Conservation (phyloP, 23 red algal species). For the Agarophyton chilense region DNA sequence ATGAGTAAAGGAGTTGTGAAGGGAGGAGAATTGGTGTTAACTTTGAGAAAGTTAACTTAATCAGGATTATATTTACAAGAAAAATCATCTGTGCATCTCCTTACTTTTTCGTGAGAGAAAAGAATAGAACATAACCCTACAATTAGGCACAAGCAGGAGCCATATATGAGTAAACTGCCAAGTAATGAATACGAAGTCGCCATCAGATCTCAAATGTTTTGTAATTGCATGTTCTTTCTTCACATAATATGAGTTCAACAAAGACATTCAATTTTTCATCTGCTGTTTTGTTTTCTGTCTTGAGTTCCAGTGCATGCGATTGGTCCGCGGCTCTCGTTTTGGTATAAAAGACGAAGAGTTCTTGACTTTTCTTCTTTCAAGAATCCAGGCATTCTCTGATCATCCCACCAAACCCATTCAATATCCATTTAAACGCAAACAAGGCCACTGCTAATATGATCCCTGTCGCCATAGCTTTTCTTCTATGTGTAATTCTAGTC, state of each 20-base stretch:
- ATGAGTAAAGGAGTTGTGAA: neutral
- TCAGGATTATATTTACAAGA: neutral
- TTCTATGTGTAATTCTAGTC: neutral
- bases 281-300: slow-evolving; percentile 2
- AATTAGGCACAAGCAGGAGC: neutral
- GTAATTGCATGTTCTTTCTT: neutral
- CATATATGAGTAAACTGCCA: neutral
- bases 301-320: neutral
- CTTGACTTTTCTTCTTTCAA: neutral
- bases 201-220: too few relatives aligned
- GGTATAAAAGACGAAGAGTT: neutral
- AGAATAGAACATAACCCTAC: neutral
- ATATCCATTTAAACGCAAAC: neutral
- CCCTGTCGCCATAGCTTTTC: neutral
- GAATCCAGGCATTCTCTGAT: neutral
- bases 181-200: too few relatives aligned
- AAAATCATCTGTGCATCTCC: neutral
- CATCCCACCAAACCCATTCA: neutral
- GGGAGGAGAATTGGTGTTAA: neutral
- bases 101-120: neutral
- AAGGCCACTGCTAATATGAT: neutral
- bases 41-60: neutral
- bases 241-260: neutral
- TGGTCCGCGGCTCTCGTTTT: neutral
- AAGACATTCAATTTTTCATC: too few relatives aligned